Base-by-base conservation (phyloP, 495 filamentous ascomycete genomes). In the Parachaetomium inaequale region DNA sequence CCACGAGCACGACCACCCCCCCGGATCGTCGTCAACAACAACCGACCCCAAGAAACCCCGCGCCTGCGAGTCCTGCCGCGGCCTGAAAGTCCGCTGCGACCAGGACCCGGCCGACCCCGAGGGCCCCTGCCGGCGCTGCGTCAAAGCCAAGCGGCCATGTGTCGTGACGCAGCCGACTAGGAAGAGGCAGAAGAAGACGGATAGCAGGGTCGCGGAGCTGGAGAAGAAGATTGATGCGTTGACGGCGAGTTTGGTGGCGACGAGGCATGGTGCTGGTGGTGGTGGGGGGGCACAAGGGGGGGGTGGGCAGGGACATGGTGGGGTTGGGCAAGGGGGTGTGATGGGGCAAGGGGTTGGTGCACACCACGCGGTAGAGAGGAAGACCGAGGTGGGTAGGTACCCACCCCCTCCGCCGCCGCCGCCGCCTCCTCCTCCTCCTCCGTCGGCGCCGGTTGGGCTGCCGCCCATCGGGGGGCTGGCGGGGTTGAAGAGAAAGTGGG, bases 221-320 rank as follows among this genome's bases (percentile, higher is more conserved):
- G 94, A 98, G 76, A 91, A 87, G 77, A 96, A 95, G 78, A 93
- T 98, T 53, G 91, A 96, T 76, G 89, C 87, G 12, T 71, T 96
- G 72, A 96, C 89, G 3, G 90, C 90, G 0, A 89, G 82, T 53
- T 68, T 96, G 57, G 83, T 90, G 34, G 85, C 87, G 25, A 15
- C 19, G n/a, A 29, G 52, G 21, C 2, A 7, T 42, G 47, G 7
- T 1, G 47, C 25, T 31, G 47, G 11, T 28, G 51, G 21, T 17
- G 42, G 28, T 29, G 52, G 60, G 2, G 52, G 23, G 17, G 52
- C 11, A 21, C 2, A 21, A 15, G 50, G 17, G 31, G 26, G 29
- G 4, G 32, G 59, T 42, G 51, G 29, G 10, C 17, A 21, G 15
- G 23, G 25, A 15, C 21, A 12, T 17, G 36, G 4, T 46, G 42